Evolutionary conservation across 306 rosid species (phyloP), one percentile per base, ranked within the genome.

Genomic region (Geum urbanum): DNA sequence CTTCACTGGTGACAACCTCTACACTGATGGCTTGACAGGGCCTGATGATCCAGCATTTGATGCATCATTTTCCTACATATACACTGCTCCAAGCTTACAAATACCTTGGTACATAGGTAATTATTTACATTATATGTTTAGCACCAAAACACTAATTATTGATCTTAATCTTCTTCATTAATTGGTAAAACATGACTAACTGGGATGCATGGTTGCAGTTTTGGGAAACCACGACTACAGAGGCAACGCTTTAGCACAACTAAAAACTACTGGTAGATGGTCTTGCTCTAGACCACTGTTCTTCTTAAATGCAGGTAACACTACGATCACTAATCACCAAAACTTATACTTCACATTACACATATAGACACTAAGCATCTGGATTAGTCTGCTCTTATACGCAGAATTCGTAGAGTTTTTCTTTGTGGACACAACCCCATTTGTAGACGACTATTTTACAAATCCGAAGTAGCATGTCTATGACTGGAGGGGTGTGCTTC

Each of bases 181-280:
- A n/a, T n/a, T 32, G 37, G 37, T 32, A 32, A 32, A 32, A 32
- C 37, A 32, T 32, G 37, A 32, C 37, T 32, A 32, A 32, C 3
- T 32, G 37, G 37, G 43, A 8, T 41, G 46, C 27, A 11, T 63
- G 37, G 11, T 20, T 67, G 60, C 84, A 92, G 98, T 89, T 66
- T 63, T 92, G 78, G 98, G 98, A 0, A 89, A 92, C 77, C 96
- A 89, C 74, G 97, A 89, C 72, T 92, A 89, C 40, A 85, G 97
- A 54, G 97, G 97, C 19, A 60, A 89, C 53, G 97, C 83, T 37
- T 86, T 80, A 75, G 97, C 97, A 22, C 92, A 24, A 32, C 37
- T 32, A 32, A 32, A 32, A 32, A 32, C 37, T 32, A 32, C 37
- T 2, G 37, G 37, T 4, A 83, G 89, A 83, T 92, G 96, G 98